A percentile compares a stretch with the other conserved stretches of the same genome.
Evolutionary conservation across 495 filamentous ascomycete genomes (phyloP).

Genomic region (Daldinia loculata): DNA sequence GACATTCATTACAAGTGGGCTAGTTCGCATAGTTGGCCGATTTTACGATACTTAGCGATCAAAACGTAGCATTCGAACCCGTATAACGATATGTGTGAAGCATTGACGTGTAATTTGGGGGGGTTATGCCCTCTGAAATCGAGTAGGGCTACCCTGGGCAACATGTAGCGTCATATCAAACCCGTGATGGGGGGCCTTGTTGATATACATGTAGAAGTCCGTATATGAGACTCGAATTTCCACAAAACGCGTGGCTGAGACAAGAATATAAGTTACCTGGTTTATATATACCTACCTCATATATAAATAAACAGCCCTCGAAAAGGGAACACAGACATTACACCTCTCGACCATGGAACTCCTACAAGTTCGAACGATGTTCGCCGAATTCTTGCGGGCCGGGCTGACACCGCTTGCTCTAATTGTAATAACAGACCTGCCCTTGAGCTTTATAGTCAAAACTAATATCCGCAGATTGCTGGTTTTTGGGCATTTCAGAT

Average conservation of each 20-base stretch:
- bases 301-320: neutral
- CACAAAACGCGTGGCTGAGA: neutral
- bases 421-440: neutral
- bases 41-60: neutral
- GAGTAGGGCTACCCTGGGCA: neutral
- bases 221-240: neutral
- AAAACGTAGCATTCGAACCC: neutral
- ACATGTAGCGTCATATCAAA: neutral
- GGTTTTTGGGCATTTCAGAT: slow-evolving; percentile 8
- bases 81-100: neutral
- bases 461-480: neutral
- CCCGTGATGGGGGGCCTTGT: neutral
- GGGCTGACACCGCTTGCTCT: neutral
- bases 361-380: neutral
- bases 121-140: neutral
- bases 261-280: neutral
- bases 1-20: neutral
- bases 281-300: neutral
- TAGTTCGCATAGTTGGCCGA: neutral
- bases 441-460: neutral
- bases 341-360: neutral
- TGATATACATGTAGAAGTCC: neutral
- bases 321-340: neutral
- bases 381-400: neutral
- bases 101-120: neutral